Evolutionary conservation across 2,329 filamentous ascomycete species (phyloP).

Genomic region (Venturia aucupariae): DNA sequence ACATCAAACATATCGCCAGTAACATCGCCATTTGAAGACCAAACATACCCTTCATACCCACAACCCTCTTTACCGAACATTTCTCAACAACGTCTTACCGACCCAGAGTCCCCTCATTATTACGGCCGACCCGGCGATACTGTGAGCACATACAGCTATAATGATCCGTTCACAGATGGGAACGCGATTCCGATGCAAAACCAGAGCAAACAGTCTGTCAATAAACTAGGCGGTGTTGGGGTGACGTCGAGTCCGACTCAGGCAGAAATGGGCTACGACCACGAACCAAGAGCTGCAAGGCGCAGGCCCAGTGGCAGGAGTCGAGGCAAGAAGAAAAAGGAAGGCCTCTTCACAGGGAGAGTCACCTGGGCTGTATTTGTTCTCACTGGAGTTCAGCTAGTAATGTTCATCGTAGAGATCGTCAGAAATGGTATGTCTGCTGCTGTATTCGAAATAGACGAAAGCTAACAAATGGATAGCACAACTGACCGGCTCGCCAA

Average conservation of each 20-base stretch:
- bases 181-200: conserved; percentile 39
- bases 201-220: conserved; percentile 28
- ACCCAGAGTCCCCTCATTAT: conserved; percentile 34
- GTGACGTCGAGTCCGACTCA: conserved; percentile 25
- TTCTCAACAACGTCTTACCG: conserved; percentile 42
- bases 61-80: conserved; percentile 30
- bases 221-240: conserved; percentile 20
- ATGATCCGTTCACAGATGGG: conserved; percentile 39
- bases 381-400: conserved; percentile 66
- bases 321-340: conserved; percentile 30
- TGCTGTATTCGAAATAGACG: neutral
- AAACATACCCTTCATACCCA: conserved; percentile 49
- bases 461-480: conserved; percentile 35
- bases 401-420: conserved; percentile 82
- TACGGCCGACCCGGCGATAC: conserved; percentile 21
- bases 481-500: conserved; percentile 66
- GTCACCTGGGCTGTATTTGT: conserved; percentile 76
- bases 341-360: conserved; percentile 47
- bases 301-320: conserved; percentile 19
- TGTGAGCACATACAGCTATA: conserved; percentile 26
- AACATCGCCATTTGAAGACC: conserved; percentile 56
- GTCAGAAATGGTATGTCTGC: conserved; percentile 63
- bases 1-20: conserved; percentile 19
- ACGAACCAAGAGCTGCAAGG: conserved; percentile 18
- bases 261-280: conserved; percentile 30